Base-by-base conservation (phyloP, 306 rosid species). In the Lathyrus sativus region DNA sequence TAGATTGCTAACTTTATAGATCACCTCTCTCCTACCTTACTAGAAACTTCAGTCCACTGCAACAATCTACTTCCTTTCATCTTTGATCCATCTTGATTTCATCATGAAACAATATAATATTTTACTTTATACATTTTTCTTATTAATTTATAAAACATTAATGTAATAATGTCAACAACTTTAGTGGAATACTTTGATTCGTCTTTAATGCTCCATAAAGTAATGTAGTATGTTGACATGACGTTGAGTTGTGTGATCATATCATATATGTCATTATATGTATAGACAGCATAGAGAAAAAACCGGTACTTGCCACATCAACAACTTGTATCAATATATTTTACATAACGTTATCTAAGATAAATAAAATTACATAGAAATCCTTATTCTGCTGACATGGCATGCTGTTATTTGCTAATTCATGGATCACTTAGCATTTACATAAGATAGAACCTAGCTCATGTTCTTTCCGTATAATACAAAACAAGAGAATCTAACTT, bases 361-460 rank as follows among this genome's bases (percentile, higher is more conserved):
- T 56, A 28, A 41, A 76, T 73, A 39, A 73, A 63, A 57, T 33
- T 48, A 69, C 46, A 59, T 4, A 65, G 65, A 59, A 77, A 78
- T 81, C 80, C 64, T 78, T 39, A 18, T 22, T 1, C 4, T 61
- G 72, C 78, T 71, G 73, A 68, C 43, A 11, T 82, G 83, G 73
- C 83, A 78, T 9, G 6, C 43, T 11, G 17, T 63, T 57, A 81
- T 81, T 81, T 73, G 83, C 59, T 67, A 66, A 11, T 29, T 79
- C 43, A 26, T 49, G 17, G 51, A 79, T 58, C 35, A 15, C 41
- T 5, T 55, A 38, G 8, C 73, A 14, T 65, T 59, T 70, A 33
- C 62, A 70, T 15, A 31, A 37, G 70, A 74, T 44, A 62, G 19
- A 10, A 22, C 49, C 8, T 61, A 38, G 49, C 33, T 28, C 18